Evolutionary conservation across 78 protist species (phyloP).

Genomic region (Planoprotostelium fungivorum): DNA sequence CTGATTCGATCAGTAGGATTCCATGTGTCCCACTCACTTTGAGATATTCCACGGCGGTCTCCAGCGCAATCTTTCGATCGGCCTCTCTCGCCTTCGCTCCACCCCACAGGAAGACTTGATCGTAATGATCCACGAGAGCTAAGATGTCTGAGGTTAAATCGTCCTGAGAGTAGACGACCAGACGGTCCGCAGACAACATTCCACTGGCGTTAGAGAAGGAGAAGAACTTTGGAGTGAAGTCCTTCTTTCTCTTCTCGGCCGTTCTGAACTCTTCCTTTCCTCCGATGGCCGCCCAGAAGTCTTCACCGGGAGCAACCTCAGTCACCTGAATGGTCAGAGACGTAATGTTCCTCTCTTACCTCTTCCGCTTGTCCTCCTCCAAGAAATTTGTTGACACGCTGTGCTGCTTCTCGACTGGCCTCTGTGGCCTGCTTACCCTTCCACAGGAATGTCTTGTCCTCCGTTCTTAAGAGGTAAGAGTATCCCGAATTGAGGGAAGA

Average conservation of each 20-base stretch:
- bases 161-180: conserved; percentile 45
- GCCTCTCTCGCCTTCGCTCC: conserved; percentile 38
- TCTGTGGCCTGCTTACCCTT: conserved; percentile 10
- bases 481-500: neutral
- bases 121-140: conserved; percentile 41
- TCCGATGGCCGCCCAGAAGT: conserved; percentile 40
- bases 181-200: neutral
- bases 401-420: neutral
- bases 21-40: neutral
- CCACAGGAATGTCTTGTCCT: conserved; percentile 18
- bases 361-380: neutral
- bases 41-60: conserved; percentile 40
- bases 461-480: neutral
- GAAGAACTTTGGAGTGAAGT: neutral
- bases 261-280: conserved; percentile 4
- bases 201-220: neutral
- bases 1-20: neutral
- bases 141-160: conserved; percentile 54
- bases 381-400: neutral
- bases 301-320: neutral
- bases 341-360: too few species aligned
- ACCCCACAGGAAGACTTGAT: conserved; percentile 47
- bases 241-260: neutral
- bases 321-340: neutral
- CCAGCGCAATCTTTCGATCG: conserved; percentile 51